These are phyloP conservation scores for Vaccinium darrowii DNA, from an alignment of 148 eudicot genomes.

Conservation along the genomic window DNA sequence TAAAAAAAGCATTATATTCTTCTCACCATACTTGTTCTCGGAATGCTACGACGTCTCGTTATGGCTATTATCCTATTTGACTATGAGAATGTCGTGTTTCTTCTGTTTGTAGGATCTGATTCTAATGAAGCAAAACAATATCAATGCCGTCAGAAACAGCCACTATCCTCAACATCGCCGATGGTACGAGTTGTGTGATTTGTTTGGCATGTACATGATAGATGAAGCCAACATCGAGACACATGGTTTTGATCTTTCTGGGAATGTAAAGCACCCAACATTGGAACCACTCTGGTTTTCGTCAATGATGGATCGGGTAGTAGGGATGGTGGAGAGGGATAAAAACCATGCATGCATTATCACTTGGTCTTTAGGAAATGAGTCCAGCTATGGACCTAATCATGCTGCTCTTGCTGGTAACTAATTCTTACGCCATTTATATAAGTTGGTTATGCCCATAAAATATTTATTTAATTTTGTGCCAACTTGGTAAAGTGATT, in stretches of 20 bases:
- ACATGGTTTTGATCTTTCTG: slow-evolving; percentile 85
- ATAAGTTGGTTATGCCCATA: neutral
- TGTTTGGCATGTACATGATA: slow-evolving; percentile 98
- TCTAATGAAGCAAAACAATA: slow-evolving; percentile 88
- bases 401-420: slow-evolving; percentile 96
- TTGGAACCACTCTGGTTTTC: slow-evolving; percentile 79
- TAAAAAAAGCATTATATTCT: no score
- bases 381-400: slow-evolving; percentile 92
- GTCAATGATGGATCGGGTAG: slow-evolving; percentile 86
- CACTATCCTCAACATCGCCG: slow-evolving; percentile 96
- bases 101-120: slow-evolving; percentile 70
- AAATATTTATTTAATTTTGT: neutral
- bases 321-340: slow-evolving; percentile 97
- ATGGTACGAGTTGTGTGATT: slow-evolving; percentile 96
- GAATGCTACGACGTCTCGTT: neutral
- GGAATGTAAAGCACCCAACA: slow-evolving; percentile 76
- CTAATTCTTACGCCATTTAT: neutral
- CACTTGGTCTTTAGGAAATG: slow-evolving; percentile 95
- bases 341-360: slow-evolving; percentile 93
- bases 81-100: neutral
- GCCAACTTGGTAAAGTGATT: neutral
- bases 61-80: neutral
- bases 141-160: slow-evolving; percentile 95
- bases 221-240: slow-evolving; percentile 99
- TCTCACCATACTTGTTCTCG: neutral